Evolutionary conservation across 169 alveolate genomes (phyloP), one percentile per base, ranked within the genome.

Genomic region (Plasmodium relictum): DNA sequence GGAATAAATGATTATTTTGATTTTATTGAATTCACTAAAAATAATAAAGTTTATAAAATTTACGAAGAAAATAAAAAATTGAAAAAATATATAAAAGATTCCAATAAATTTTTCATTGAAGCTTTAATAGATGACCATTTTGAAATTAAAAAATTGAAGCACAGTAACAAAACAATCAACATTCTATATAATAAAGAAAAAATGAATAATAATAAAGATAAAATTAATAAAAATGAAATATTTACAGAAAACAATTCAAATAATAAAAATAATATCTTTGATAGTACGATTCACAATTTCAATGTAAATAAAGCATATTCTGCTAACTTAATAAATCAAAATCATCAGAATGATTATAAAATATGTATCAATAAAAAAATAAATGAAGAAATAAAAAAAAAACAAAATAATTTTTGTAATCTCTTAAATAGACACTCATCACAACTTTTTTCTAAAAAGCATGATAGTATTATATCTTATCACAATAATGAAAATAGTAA

Each of bases 11-110:
- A 78, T 42, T 78, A 65, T 56, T 69, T 78, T 14, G 89, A 78
- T 10, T 65, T 63, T 2, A 69, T 65, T 3, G 89, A 78, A 48
- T 42, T 45, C 8, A 63, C 78, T 20, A 78, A 65, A 42, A 37
- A 56, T 56, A 78, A 65, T 78, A 62, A 50, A 54, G 44, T 37
- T 12, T 78, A 78, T 58, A 65, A 62, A 31, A 56, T 78, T 8
- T 78, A 78, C 45, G 89, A 78, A 42, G 89, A 78, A 54, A 78
- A 78, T 50, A 78, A 78, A 56, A 78, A 65, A 69, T 8, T 78
- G 22, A 78, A 78, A 26, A 70, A 78, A 22, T 78, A 63, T 42
- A 62, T 78, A 78, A 78, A 65, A 24, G 65, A 78, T 54, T 78
- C 78, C 12, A 78, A 50, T 39, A 41, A 8, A 7, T 78, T 78